Evolutionary conservation across 192 early-diverging fungal genomes (phyloP).

Genomic region (Rhizophagus prolifer): DNA sequence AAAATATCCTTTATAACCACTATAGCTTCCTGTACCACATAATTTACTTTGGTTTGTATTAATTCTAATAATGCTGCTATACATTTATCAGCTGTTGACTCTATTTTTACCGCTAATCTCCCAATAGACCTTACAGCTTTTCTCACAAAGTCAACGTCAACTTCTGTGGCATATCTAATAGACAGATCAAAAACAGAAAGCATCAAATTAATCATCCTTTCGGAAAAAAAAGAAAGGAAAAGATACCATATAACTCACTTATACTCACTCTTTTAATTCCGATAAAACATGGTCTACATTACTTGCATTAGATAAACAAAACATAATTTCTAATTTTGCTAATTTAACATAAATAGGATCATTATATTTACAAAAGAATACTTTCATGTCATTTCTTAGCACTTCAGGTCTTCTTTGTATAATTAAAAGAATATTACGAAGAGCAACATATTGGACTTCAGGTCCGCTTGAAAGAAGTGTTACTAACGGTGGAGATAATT

Average conservation of each 20-base stretch:
- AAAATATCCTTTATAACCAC: conserved; percentile 99
- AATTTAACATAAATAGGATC: conserved; percentile 99
- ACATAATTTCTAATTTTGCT: conserved; percentile 95
- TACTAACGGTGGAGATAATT: conserved; percentile 92
- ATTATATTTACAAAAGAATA: conserved; percentile 99
- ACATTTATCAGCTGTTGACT: conserved; percentile 80
- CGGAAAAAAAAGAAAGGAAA: neutral
- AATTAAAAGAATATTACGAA: conserved; percentile 94
- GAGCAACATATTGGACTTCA: conserved; percentile 96
- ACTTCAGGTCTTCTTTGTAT: conserved; percentile 89
- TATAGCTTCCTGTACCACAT: conserved; percentile 98
- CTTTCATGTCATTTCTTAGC: conserved; percentile 89
- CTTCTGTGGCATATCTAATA: conserved; percentile 83
- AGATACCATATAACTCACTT: neutral
- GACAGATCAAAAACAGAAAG: neutral
- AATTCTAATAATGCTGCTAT: conserved; percentile 85
- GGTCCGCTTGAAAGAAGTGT: conserved; percentile 85
- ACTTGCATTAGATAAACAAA: conserved; percentile 76
- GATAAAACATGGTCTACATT: conserved; percentile 88
- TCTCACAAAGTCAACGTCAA: conserved; percentile 97
- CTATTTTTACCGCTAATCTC: conserved; percentile 96
- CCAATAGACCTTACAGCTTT: conserved; percentile 97
- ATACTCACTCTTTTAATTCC: conserved; percentile 80
- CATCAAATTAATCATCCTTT: neutral
- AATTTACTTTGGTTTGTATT: conserved; percentile 96